Conservation (phyloP, 192 early-diverging fungal genomes). For the Kickxella alabastrina region DNA sequence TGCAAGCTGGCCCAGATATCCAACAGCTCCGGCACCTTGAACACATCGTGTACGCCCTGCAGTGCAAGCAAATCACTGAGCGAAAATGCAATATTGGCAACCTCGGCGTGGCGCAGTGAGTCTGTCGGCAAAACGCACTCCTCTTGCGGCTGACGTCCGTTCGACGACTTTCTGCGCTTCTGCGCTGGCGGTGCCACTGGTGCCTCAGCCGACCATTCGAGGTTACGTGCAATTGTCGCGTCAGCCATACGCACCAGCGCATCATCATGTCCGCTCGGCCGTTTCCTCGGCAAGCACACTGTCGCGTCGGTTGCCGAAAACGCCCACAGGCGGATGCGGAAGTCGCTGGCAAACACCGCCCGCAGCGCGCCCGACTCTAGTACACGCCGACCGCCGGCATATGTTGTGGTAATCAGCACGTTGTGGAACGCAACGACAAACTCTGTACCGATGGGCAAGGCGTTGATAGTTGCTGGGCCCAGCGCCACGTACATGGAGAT, state of each 20-base stretch:
- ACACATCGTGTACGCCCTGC: too few species aligned
- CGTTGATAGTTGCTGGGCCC: slow-evolving; percentile 10
- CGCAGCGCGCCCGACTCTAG: slow-evolving; percentile 36
- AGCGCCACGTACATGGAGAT: slow-evolving; percentile 33
- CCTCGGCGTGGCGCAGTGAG: slow-evolving; percentile 36
- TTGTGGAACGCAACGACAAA: slow-evolving; percentile 34
- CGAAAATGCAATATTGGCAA: slow-evolving; percentile 24
- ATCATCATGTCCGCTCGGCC: slow-evolving; percentile 26
- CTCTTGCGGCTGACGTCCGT: slow-evolving; percentile 34
- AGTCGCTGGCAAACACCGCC: slow-evolving; percentile 23
- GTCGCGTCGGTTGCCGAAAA: slow-evolving; percentile 25
- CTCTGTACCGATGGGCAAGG: slow-evolving; percentile 5
- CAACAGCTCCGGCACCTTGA: slow-evolving; percentile 4
- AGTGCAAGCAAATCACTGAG: slow-evolving; percentile 22
- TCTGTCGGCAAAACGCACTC: slow-evolving; percentile 32
- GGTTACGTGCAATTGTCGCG: slow-evolving; percentile 34
- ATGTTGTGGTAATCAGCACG: slow-evolving; percentile 29
- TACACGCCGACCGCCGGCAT: slow-evolving; percentile 36
- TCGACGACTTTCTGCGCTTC: slow-evolving; percentile 38
- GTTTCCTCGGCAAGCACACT: slow-evolving; percentile 31
- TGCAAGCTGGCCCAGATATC: slow-evolving; percentile 16
- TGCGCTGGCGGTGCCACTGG: slow-evolving; percentile 9
- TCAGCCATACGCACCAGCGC: slow-evolving; percentile 22
- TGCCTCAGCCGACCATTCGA: slow-evolving; percentile 33
- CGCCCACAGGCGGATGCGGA: slow-evolving; percentile 42